Conservation (phyloP, 2,329 filamentous ascomycete genomes). For the Huntiella bhutanensis region DNA sequence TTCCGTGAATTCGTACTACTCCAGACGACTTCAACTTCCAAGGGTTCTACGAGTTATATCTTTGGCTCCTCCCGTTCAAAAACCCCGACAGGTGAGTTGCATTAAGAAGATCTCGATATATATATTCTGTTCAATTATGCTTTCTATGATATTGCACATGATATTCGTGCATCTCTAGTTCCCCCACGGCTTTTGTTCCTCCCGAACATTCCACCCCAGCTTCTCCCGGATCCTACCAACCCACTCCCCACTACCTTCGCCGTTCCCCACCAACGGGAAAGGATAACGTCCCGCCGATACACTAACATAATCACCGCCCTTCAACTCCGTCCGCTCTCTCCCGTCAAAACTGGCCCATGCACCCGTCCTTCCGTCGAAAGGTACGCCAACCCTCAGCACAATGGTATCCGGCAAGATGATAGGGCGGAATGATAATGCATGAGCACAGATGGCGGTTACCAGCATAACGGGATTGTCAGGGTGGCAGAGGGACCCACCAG, state of each 20-base stretch:
- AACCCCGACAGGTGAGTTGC: too few species aligned
- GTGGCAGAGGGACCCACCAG: conserved; percentile 86
- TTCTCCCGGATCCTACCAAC: conserved; percentile 64
- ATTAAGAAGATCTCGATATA: too few species aligned
- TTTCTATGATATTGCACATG: background rate
- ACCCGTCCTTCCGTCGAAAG: conserved; percentile 72
- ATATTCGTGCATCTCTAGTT: background rate
- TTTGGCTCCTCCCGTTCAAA: too few species aligned
- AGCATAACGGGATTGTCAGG: conserved; percentile 94
- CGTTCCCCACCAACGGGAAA: conserved; percentile 57
- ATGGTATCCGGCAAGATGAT: conserved; percentile 94
- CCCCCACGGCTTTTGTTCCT: conserved; percentile 48
- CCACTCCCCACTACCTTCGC: conserved; percentile 52
- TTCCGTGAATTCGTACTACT: too few species aligned
- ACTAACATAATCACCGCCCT: conserved; percentile 66
- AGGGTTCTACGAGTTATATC: too few species aligned
- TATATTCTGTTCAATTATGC: too few species aligned
- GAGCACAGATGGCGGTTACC: conserved; percentile 82
- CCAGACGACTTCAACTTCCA: too few species aligned
- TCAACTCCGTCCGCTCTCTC: conserved; percentile 63
- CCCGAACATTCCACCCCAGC: conserved; percentile 62
- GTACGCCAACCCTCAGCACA: conserved; percentile 81
- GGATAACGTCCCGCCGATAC: conserved; percentile 65
- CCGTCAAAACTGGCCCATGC: conserved; percentile 99
- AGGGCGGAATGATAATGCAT: conserved; percentile 88